phyloP scores from a whole-genome alignment of 148 eudicot genomes.

The Vaccinium vitisidaea region DNA sequence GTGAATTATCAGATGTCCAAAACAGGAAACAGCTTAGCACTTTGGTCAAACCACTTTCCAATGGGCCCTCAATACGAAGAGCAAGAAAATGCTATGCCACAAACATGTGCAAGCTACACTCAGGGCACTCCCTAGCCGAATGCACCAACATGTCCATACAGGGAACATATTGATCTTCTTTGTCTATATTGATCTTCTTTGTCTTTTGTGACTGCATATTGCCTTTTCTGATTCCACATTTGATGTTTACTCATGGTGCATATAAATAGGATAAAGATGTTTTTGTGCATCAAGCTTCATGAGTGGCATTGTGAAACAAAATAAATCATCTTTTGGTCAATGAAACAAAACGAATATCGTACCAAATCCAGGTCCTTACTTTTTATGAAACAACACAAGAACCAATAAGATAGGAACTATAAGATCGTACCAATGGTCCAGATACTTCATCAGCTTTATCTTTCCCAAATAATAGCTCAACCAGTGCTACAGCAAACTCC shows the following conservation, averaged over 20 bases:
- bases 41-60: not conserved
- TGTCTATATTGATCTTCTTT: not conserved
- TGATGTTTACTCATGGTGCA: not conserved
- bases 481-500: conserved; percentile 77
- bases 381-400: not conserved
- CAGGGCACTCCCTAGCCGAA: not conserved
- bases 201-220: not conserved
- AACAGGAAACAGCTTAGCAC: not conserved
- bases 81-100: not conserved
- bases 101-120: not conserved
- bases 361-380: not conserved
- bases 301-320: not conserved
- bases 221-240: not conserved
- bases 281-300: conserved; percentile 1
- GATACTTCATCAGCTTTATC: conserved; percentile 84
- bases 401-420: not conserved
- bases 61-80: not conserved
- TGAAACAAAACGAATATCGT: not conserved
- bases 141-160: not conserved
- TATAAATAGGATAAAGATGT: not conserved
- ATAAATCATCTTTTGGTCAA: not conserved
- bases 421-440: conserved; percentile 69
- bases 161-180: not conserved
- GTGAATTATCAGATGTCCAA: not conserved
- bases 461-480: conserved; percentile 75